These are phyloP conservation scores for Lantana camara DNA, from an alignment of 257 asterid genomes.

Conservation along the genomic window DNA sequence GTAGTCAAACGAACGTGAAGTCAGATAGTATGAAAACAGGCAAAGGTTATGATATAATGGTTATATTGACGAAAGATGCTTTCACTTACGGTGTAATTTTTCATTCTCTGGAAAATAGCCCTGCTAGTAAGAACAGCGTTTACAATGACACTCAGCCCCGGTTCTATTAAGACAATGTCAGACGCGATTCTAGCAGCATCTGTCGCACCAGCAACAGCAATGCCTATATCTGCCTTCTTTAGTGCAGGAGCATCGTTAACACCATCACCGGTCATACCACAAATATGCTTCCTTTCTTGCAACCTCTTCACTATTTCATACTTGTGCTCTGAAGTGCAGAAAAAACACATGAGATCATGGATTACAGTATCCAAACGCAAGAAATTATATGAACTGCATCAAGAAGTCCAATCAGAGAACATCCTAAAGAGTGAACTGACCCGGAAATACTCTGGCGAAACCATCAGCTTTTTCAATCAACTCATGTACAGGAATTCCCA, in stretches of 20 bases:
- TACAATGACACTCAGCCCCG: conserved; percentile 87
- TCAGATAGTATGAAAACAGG: conserved; percentile 4
- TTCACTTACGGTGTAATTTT: conserved; percentile 77
- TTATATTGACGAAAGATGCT: background rate
- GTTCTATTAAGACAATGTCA: conserved; percentile 84
- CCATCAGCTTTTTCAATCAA: conserved; percentile 96
- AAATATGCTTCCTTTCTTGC: conserved; percentile 91
- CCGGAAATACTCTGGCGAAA: conserved; percentile 97
- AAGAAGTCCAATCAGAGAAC: background rate
- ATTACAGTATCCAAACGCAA: too few species aligned
- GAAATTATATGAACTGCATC: background rate
- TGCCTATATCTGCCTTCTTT: conserved; percentile 93
- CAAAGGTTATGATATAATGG: too few species aligned
- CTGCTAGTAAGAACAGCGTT: conserved; percentile 91
- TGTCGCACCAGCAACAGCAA: conserved; percentile 96
- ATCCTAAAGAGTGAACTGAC: conserved; percentile 33
- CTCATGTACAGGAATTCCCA: conserved; percentile 87
- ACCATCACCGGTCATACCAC: conserved; percentile 98
- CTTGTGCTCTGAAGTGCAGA: conserved; percentile 66
- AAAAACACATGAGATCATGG: background rate
- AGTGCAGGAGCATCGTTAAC: conserved; percentile 97
- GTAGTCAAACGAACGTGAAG: conserved; percentile 12
- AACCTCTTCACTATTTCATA: conserved; percentile 91
- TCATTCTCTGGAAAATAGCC: conserved; percentile 96
- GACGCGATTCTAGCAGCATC: conserved; percentile 94